These are phyloP conservation scores for Pseudocercospora pini-densiflorae DNA, from an alignment of 2,329 filamentous ascomycete species.

Conservation along the genomic window DNA sequence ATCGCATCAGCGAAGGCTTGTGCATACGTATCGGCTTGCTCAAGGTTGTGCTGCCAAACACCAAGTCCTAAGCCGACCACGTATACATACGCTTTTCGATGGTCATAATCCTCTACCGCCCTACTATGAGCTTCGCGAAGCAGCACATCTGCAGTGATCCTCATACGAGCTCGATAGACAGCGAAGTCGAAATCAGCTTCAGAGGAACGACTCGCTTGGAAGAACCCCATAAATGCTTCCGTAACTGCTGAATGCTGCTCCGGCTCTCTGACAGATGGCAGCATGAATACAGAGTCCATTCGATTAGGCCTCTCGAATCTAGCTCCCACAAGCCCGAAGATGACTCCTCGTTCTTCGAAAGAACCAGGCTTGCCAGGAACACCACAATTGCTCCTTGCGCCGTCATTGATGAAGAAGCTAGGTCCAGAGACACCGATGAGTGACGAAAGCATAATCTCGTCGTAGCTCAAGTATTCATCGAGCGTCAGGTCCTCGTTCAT, in stretches of 20 bases:
- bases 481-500: slow-evolving; percentile 28
- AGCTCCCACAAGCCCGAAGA: slow-evolving; percentile 40
- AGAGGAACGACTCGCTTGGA: slow-evolving; percentile 19
- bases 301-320: slow-evolving; percentile 37
- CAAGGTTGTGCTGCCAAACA: slow-evolving; percentile 35
- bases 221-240: slow-evolving; percentile 29
- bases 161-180: slow-evolving; percentile 36
- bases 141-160: slow-evolving; percentile 38
- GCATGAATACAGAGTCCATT: slow-evolving; percentile 38
- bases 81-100: slow-evolving; percentile 36
- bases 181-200: slow-evolving; percentile 23
- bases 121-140: slow-evolving; percentile 36
- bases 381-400: slow-evolving; percentile 32
- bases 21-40: slow-evolving; percentile 34
- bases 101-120: slow-evolving; percentile 22
- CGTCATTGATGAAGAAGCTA: slow-evolving; percentile 39
- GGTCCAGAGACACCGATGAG: slow-evolving; percentile 39
- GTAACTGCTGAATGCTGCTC: slow-evolving; percentile 29
- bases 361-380: slow-evolving; percentile 11
- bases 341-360: slow-evolving; percentile 36
- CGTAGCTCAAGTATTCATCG: slow-evolving; percentile 39
- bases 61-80: slow-evolving; percentile 41
- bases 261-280: slow-evolving; percentile 21
- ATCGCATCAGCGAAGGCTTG: slow-evolving; percentile 33
- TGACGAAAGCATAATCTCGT: slow-evolving; percentile 41